Evolutionary conservation across 345 rosid genomes (phyloP).

Genomic region (Cardiospermum halicacabum): DNA sequence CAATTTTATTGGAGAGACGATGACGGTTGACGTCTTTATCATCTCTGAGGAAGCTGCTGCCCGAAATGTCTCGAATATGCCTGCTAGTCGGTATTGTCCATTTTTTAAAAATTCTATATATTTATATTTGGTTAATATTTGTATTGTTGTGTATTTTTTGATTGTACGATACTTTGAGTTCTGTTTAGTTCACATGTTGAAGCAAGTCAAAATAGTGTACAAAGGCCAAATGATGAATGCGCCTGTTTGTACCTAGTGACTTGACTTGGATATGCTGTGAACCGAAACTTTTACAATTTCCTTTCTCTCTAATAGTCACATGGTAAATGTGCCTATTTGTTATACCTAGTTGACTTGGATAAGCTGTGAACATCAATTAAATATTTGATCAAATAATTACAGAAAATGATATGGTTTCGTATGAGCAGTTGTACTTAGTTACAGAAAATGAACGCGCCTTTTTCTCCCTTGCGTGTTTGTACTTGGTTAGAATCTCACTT

Average conservation of each 20-base stretch:
- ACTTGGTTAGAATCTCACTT: conserved; percentile 15
- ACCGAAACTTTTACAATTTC: not conserved
- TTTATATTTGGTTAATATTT: too few relatives aligned
- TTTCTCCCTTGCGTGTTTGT: too few relatives aligned
- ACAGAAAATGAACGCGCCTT: not conserved
- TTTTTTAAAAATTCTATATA: too few relatives aligned
- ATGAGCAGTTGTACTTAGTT: too few relatives aligned
- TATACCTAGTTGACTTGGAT: not conserved
- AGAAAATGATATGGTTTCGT: too few relatives aligned
- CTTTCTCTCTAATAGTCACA: not conserved
- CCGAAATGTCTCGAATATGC: conserved; percentile 48
- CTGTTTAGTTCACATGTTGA: conserved; percentile 8
- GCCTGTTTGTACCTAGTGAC: too few relatives aligned
- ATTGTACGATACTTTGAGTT: not conserved
- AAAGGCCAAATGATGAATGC: not conserved
- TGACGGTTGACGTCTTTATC: conserved; percentile 61
- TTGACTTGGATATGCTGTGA: too few relatives aligned
- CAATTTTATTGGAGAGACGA: conserved; percentile 61
- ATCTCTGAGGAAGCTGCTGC: conserved; percentile 55
- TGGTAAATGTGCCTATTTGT: not conserved
- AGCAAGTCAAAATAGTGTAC: conserved; percentile 7
- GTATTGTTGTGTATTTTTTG: too few relatives aligned
- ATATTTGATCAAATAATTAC: not conserved
- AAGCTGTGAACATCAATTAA: conserved; percentile 1
- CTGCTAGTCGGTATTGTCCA: conserved; percentile 64